Base-by-base conservation (phyloP, 441 rosid genomes). In the Aquilaria agallochum region DNA sequence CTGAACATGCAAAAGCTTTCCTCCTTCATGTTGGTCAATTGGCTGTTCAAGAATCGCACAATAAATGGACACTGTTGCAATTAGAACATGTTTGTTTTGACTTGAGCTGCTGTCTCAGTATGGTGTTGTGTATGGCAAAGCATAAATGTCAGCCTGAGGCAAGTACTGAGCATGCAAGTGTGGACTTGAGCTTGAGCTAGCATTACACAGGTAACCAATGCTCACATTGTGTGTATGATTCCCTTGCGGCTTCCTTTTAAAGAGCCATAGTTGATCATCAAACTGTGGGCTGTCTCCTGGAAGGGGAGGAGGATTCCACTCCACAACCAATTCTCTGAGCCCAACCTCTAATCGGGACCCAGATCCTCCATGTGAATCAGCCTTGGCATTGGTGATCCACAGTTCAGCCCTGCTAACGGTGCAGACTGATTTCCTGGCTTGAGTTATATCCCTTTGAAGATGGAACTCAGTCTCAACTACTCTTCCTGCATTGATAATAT, bases 211-310 rank as follows among this genome's bases (percentile, higher is more conserved):
- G 27, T 20, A 20, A 20, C 27, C 27, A 20, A 1, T 20, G 1
- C 27, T 20, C 27, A 20, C 27, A 20, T 20, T 20, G 27, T 20
- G 27, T 20, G 27, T 0, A 20, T 20, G 27, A 33, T 58, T 32
- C 14, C 51, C 50, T 1, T 52, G 54, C 13, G n/a, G 58, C 45
- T 46, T 64, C 8, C 5, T 66, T 53, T 56, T 50, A 33, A 64
- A 51, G 62, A 73, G 67, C 76, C 70, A 64, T 0, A 45, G 57
- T 64, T 60, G 67, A 55, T 50, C 62, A 0, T 48, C 71, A 61
- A 54, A 55, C 30, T 69, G 68, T 7, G 9, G 36, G 4, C 6
- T 50, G 57, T 48, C 33, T 5, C 9, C 42, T 42, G 51, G 60
- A 32, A 36, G 3, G 20, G 58, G 7, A 60, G 48, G 34, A 1